Percentiles rank a stretch among this genome's conserved stretches.
Conservation (phyloP, 805 yeast species). For the Kodamaea kakaduensis region DNA sequence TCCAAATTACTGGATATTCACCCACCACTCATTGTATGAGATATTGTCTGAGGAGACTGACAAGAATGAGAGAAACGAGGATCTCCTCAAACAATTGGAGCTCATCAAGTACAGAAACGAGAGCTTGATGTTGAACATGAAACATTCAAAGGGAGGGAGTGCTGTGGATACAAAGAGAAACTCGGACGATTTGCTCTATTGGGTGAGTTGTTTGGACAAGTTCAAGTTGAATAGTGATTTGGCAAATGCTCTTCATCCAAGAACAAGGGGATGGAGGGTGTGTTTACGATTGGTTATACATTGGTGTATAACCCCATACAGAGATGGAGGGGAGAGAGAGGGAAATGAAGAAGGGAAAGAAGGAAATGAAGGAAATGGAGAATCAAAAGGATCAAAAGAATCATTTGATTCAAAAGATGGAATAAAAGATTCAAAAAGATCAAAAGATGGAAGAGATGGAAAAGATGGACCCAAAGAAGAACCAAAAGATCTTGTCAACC, state of each 20-base stretch:
- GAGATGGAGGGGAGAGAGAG: constrained; percentile 18
- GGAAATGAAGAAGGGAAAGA: too few species aligned
- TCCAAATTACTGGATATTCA: constrained; percentile 57
- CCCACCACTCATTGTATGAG: constrained; percentile 47
- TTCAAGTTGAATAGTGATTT: constrained; percentile 28
- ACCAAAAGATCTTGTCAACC: too few species aligned
- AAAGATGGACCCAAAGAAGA: too few species aligned
- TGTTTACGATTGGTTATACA: constrained; percentile 32
- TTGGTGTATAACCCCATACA: constrained; percentile 41
- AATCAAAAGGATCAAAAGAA: too few species aligned
- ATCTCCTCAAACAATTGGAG: constrained; percentile 47
- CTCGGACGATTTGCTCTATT: constrained; percentile 26
- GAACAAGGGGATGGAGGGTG: constrained; percentile 24
- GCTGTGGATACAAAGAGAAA: constrained; percentile 20
- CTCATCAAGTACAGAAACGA: constrained; percentile 66
- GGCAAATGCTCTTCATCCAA: constrained; percentile 24
- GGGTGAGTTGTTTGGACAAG: constrained; percentile 36
- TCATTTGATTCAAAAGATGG: too few species aligned
- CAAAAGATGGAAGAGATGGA: too few species aligned
- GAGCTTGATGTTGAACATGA: constrained; percentile 56
- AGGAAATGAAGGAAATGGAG: constrained; percentile 1
- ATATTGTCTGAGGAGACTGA: constrained; percentile 22
- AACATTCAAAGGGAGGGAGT: constrained; percentile 6
- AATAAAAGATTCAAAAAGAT: too few species aligned
- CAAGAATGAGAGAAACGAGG: constrained; percentile 12